Evolutionary conservation across 345 rosid species (phyloP), one percentile per base, ranked within the genome.

Genomic region (Eucalyptus dawsonii): DNA sequence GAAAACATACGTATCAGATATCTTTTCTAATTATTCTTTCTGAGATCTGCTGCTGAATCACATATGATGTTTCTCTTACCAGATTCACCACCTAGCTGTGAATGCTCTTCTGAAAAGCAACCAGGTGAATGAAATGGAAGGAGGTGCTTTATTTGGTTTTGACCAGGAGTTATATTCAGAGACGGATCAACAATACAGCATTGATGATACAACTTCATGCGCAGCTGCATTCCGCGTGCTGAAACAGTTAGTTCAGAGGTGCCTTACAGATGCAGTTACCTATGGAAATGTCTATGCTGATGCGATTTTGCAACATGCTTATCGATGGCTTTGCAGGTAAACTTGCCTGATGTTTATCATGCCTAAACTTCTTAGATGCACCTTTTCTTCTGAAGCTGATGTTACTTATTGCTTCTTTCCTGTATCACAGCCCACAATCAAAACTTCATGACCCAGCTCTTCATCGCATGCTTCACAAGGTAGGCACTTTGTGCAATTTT

Each of bases 361-460:
- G 72, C 87, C 83, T 89, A 37, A 81, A n/a, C 60, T 62, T 87
- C 50, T 86, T 44, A 44, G 11, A 13, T 51, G 19, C 88, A n/a
- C 16, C 86, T 89, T 29, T 86, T 88, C 45, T 88, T 87, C 76
- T 86, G 91, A 90, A 89, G 87, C 89, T 53, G n/a, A 88, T 80
- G 87, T 93, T 83, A 88, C 81, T 90, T 51, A 25, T 88, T 88
- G 86, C 67, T 50, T 83, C 21, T 49, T 53, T 87, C 87, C 88
- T 37, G 87, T 92, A 58, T 91, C 89, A 89, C 94, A 97, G 99
- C 92, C 99, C 99, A 80, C 93, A 93, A 89, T 97, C 99, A 86
- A 97, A 96, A 91, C 99, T 97, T 92, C 98, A 97, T 94, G 99
- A 97, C 88, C 98, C 99, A 88, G 97, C 97, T 87, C 97, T 97